phyloP scores from a whole-genome alignment of 2,329 filamentous ascomycete species.

The Colletotrichum theobromicola region DNA sequence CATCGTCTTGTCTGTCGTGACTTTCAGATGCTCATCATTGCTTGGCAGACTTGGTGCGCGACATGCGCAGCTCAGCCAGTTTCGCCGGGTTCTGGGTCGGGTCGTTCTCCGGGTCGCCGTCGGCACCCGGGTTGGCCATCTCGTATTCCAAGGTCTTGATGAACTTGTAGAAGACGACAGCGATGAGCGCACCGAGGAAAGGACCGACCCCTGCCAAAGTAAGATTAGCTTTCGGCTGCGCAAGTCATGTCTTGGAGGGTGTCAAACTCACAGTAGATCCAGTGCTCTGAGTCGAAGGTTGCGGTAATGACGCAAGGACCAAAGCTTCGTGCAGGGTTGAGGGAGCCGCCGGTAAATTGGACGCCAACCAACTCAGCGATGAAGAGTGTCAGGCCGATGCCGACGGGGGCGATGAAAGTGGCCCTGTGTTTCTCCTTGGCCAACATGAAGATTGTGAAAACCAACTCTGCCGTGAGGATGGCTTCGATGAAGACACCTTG shows the following conservation, averaged over 20 bases:
- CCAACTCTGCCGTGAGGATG: constrained; percentile 51
- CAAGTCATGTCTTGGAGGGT: constrained; percentile 31
- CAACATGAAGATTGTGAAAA: constrained; percentile 58
- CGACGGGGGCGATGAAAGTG: constrained; percentile 53
- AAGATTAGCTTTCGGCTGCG: neutral
- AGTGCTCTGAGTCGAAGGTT: constrained; percentile 47
- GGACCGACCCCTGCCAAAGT: constrained; percentile 37
- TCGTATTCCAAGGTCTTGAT: constrained; percentile 46
- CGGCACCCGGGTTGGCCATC: constrained; percentile 53
- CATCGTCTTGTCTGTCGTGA: neutral
- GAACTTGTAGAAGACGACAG: constrained; percentile 42
- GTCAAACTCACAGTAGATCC: constrained; percentile 48
- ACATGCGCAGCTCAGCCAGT: constrained; percentile 28
- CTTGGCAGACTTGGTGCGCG: constrained; percentile 13
- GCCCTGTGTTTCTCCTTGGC: constrained; percentile 54
- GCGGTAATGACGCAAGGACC: constrained; percentile 49
- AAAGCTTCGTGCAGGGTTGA: constrained; percentile 53
- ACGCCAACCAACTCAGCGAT: constrained; percentile 50
- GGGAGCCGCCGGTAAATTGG: constrained; percentile 52
- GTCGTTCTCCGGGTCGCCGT: constrained; percentile 48
- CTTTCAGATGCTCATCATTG: neutral
- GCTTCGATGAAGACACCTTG: constrained; percentile 57
- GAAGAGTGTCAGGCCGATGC: constrained; percentile 52
- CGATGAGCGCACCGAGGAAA: constrained; percentile 36
- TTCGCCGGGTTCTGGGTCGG: constrained; percentile 49